phyloP scores from a whole-genome alignment of 768 basidiomycete genomes.

The Podaxis mareebaensis region DNA sequence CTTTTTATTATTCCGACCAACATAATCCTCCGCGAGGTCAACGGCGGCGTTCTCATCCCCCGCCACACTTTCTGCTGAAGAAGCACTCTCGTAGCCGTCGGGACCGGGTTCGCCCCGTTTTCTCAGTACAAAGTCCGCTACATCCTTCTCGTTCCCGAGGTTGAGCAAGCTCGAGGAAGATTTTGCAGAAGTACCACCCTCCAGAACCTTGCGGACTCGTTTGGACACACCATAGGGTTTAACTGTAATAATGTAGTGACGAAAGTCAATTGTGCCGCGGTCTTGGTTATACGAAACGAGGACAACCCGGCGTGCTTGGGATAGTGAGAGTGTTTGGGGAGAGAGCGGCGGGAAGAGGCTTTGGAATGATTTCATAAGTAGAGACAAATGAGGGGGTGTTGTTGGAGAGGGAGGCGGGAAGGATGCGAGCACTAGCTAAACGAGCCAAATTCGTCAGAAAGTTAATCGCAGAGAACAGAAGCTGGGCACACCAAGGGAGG shows the following conservation, averaged over 20 bases:
- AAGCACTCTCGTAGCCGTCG: constrained; percentile 77
- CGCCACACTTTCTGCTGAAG: constrained; percentile 79
- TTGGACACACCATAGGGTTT: constrained; percentile 93
- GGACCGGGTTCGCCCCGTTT: constrained; percentile 62
- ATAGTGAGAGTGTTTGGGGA: constrained; percentile 74
- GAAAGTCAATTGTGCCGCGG: constrained; percentile 84
- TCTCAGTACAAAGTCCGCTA: constrained; percentile 91
- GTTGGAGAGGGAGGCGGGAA: constrained; percentile 75
- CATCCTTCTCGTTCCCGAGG: constrained; percentile 88
- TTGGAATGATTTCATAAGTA: constrained; percentile 96
- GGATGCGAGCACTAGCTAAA: constrained; percentile 88
- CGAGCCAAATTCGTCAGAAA: constrained; percentile 1
- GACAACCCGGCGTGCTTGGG: constrained; percentile 92
- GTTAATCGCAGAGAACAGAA: neutral
- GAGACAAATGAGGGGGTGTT: constrained; percentile 81
- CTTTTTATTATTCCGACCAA: constrained; percentile 91
- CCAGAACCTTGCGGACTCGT: constrained; percentile 85
- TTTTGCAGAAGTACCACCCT: constrained; percentile 44
- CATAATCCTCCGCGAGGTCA: constrained; percentile 88
- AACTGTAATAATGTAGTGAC: constrained; percentile 94
- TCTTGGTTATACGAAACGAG: constrained; percentile 90
- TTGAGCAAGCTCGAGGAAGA: constrained; percentile 58
- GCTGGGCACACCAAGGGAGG: constrained; percentile 76
- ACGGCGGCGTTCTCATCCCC: constrained; percentile 86
- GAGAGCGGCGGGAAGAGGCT: constrained; percentile 93